Evolutionary conservation across 78 protist genomes (phyloP), one percentile per base, ranked within the genome.

Genomic region (Tieghemostelium lacteum): DNA sequence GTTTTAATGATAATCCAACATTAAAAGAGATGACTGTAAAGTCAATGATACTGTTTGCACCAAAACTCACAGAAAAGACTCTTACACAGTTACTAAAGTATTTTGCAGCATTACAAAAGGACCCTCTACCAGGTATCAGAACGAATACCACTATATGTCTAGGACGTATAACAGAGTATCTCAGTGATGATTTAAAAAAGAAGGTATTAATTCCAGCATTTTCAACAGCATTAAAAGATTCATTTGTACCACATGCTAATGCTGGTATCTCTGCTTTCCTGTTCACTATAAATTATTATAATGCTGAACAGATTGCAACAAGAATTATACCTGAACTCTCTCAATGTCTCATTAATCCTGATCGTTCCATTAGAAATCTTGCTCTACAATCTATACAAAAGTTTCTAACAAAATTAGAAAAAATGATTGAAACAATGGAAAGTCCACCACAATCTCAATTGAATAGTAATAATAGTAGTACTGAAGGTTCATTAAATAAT

Each of bases 61-160:
- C 95, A 37, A 92, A 92, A 58, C 39, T 92, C 12, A 49, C 71
- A 26, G 95, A 85, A 22, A 73, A 70, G 45, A 85, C 65, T 22
- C 66, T 95, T 78, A 77, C 45, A 57, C 83, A 74, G 33, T 36
- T 95, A 2, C 33, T 93, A 31, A 61, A 76, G 26, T 63, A 94
- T 73, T 63, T 96, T 20, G 95, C 98, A n/a, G 70, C 75, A 22
- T 65, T 94, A 37, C 98, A 94, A 66, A 76, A 91, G 50, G 98
- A 94, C 69, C 69, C n/a, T 2, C 94, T 78, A 57, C 93, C 95
- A 5, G 94, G 96, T 31, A 93, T 96, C 20, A 88, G 98, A 28
- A 77, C 91, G 22, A 94, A 96, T 64, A 94, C 96, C 2, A 94
- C 98, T 31, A 88, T 96, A 55, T 96, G 96, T 83, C 66, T 96